phyloP scores from a whole-genome alignment of 352 stramenopile species.

The Pythium plurisporium region DNA sequence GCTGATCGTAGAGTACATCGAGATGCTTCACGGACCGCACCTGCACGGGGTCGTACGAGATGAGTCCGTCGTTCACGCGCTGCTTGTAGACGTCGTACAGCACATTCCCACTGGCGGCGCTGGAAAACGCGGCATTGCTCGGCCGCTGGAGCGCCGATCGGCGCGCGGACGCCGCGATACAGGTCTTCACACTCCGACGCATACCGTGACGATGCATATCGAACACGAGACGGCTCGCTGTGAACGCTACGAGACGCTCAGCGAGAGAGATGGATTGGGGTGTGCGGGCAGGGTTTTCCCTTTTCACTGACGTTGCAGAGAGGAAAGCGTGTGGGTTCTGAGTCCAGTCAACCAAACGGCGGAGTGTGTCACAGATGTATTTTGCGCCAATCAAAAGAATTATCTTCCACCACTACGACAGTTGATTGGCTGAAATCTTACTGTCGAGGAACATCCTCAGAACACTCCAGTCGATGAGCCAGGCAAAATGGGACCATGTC shows the following conservation, averaged over 20 bases:
- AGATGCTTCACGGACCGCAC: slow-evolving; percentile 61
- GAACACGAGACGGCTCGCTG: no score
- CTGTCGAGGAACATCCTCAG: not conserved
- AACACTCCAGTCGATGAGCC: no score
- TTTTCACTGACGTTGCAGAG: slow-evolving; percentile 14
- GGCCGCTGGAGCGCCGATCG: slow-evolving; percentile 7
- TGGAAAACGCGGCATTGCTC: not conserved
- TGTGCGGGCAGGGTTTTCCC: no score
- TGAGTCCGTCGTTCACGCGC: slow-evolving; percentile 38
- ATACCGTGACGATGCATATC: slow-evolving; percentile 18
- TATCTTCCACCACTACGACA: not conserved
- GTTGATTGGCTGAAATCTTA: not conserved
- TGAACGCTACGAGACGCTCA: no score
- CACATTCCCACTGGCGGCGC: slow-evolving; percentile 6
- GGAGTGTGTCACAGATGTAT: slow-evolving; percentile 1
- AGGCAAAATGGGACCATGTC: no score
- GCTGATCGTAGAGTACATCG: slow-evolving; percentile 50
- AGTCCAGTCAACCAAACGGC: slow-evolving; percentile 10
- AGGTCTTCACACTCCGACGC: slow-evolving; percentile 1
- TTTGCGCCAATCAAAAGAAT: not conserved
- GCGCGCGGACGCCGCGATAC: slow-evolving; percentile 8
- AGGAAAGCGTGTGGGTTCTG: not conserved
- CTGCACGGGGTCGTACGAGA: slow-evolving; percentile 72
- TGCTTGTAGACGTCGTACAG: slow-evolving; percentile 59
- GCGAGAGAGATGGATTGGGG: no score